Evolutionary conservation across 345 rosid genomes (phyloP), one percentile per base, ranked within the genome.

Genomic region (Gossypium sturtianum): DNA sequence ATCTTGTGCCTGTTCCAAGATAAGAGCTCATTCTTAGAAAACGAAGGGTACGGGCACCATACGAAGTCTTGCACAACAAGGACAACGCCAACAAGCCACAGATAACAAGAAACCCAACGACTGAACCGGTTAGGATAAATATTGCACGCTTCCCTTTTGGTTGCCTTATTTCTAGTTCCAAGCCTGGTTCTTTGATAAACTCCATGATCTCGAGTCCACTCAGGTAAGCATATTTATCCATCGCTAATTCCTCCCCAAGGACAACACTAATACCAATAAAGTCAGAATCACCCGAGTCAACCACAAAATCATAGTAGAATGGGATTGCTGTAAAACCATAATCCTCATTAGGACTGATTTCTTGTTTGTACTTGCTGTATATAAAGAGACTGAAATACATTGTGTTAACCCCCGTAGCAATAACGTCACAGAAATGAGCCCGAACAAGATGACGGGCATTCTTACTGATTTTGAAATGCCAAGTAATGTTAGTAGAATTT

Each of bases 191-290:
- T 49, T 67, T 74, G 13, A 84, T 47, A 44, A 89, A 74, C 78
- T 82, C 82, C 86, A 85, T 76, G 15, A 88, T 82, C 84, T 86
- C 90, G 29, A 88, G 51, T 19, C 92, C 92, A 69, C 85, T 85
- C 47, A 88, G 74, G 51, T 76, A 83, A 20, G 90, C 87, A 16
- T 6, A 27, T 0, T 9, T 15, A 0, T 2, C 0, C 0, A 0
- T 0, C 0, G 70, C 20, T 20, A 2, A 22, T 3, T 27, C 74
- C 0, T 1, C 7, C 2, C 60, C 9, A 12, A 73, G 74, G 43
- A 83, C 80, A 0, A 88, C 75, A 47, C 81, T 73, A 51, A 86
- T 53, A 47, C 65, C 74, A 63, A 86, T 66, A 1, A 73, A 12
- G 48, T 87, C 84, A n/a, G 80, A 81, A 69, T 57, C 66, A 77